Evolutionary conservation across 257 asterid species (phyloP).

Genomic region (Salvia miltiorrhiza): DNA sequence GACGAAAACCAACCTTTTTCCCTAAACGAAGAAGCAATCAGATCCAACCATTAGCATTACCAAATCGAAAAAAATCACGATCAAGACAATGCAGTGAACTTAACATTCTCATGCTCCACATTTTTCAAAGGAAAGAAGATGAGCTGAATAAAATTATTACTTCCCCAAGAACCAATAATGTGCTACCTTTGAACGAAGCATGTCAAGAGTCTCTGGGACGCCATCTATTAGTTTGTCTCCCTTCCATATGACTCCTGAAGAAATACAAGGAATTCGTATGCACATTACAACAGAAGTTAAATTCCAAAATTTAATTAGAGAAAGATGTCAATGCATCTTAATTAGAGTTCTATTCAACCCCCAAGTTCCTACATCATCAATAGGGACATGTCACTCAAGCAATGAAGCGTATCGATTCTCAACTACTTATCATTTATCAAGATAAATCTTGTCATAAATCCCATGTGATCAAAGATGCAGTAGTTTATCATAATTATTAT

Average conservation of each 20-base stretch:
- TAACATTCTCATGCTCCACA: constrained; percentile 13
- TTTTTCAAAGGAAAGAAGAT: not conserved
- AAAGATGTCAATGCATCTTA: constrained; percentile 2
- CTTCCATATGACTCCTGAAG: constrained; percentile 94
- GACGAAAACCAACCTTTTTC: constrained; percentile 92
- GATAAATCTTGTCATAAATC: not conserved
- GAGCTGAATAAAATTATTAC: not conserved
- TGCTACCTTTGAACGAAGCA: constrained; percentile 86
- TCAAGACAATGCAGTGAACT: constrained; percentile 3
- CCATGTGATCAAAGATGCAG: not conserved
- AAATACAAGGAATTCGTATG: not conserved
- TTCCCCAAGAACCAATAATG: constrained; percentile 3
- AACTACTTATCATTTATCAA: not conserved
- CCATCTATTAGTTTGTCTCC: constrained; percentile 95
- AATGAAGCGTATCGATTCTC: not conserved
- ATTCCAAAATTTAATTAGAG: not conserved
- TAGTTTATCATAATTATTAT: not conserved
- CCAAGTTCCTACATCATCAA: not conserved
- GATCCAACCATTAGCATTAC: constrained; percentile 8
- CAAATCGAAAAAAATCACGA: not conserved
- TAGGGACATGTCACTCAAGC: not conserved
- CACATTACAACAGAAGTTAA: not conserved
- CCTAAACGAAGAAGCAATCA: constrained; percentile 47
- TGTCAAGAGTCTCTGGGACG: constrained; percentile 96
- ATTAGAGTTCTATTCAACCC: not conserved